Conservation (phyloP, 2,329 filamentous ascomycete genomes). For the Sclerotinia glacialis region DNA sequence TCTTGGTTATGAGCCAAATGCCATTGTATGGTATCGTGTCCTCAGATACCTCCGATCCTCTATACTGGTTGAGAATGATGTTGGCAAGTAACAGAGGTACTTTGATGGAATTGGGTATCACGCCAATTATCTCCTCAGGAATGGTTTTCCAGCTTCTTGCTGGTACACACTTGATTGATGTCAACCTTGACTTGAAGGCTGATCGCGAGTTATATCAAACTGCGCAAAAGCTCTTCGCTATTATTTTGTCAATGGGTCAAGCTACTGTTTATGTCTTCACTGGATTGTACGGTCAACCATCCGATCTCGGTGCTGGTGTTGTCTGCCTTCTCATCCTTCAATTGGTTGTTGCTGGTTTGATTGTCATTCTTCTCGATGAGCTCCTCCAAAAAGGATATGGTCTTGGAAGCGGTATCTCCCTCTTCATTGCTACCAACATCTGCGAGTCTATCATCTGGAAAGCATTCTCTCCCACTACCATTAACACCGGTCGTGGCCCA, state of each 20-base stretch:
- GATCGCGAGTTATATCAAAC: constrained; percentile 99
- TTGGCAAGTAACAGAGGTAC: constrained; percentile 98
- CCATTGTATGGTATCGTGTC: constrained; percentile 98
- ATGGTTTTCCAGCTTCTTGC: constrained; percentile 99
- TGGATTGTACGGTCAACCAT: constrained; percentile 93
- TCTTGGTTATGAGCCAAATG: constrained; percentile 99
- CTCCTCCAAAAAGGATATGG: constrained; percentile 99
- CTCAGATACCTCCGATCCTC: constrained; percentile 94
- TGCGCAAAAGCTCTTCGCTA: constrained; percentile 97
- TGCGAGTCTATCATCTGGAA: constrained; percentile 99
- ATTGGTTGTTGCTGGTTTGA: constrained; percentile 94
- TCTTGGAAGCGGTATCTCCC: constrained; percentile 95
- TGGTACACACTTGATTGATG: constrained; percentile 98
- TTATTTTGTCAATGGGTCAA: constrained; percentile 96
- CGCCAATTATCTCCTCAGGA: constrained; percentile 97
- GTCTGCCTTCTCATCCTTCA: constrained; percentile 98
- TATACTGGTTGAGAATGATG: constrained; percentile 99
- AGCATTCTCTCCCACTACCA: constrained; percentile 97
- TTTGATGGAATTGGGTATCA: constrained; percentile 94
- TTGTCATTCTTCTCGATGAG: constrained; percentile 98
- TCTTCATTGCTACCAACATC: constrained; percentile 99
- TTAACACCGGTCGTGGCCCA: constrained; percentile 98
- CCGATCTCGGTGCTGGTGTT: constrained; percentile 94
- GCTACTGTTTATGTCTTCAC: constrained; percentile 98
- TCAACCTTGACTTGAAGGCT: constrained; percentile 99